Base-by-base conservation (phyloP, 495 filamentous ascomycete species). In the Friedmanniomyces simplex region DNA sequence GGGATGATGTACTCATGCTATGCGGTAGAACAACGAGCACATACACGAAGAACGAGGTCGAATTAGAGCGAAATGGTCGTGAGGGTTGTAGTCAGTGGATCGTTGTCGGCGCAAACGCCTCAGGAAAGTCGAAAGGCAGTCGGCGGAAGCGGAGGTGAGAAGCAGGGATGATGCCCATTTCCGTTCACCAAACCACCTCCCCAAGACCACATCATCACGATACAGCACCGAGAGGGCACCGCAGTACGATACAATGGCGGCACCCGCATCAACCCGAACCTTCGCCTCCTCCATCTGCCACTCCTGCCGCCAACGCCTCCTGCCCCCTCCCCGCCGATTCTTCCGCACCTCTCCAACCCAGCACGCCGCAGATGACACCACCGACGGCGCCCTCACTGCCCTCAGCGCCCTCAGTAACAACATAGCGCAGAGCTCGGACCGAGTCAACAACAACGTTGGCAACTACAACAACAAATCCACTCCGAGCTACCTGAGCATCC, bases 1-100 rank as follows among this genome's bases (percentile, higher is more conserved):
- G 63, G 34, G 63, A 62, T 50, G 52, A 14, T 60, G 53, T 52
- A 39, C 65, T 66, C 69, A 72, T 72, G 58, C 66, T 69, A 52
- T 56, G 53, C 11, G 10, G 50, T 36, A 24, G 21, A 18, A 34
- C 50, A 43, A 43, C 14, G 16, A 43, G 14, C 28, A 32, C 28
- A 32, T 32, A 10, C 10, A 32, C 28, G 28, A 32, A 3, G 10
- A 10, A 32, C 28, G 10, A 32, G 28, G 10, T 32, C 28, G 10
- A 32, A 10, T 32, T 10, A 10, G 28, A 32, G 28, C 28, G 10
- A 32, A 10, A 3, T 32, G 28, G 28, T 4, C 28, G 28, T 3
- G 10, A 4, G 28, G 3, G 28, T 32, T 32, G 16, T 13, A 24
- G 47, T 4, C 6, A 4, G 25, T 3, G 20, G 16, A 24, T 50